These are phyloP conservation scores for Fusarium stilboides DNA, from an alignment of 2,329 filamentous ascomycete species.

Conservation along the genomic window DNA sequence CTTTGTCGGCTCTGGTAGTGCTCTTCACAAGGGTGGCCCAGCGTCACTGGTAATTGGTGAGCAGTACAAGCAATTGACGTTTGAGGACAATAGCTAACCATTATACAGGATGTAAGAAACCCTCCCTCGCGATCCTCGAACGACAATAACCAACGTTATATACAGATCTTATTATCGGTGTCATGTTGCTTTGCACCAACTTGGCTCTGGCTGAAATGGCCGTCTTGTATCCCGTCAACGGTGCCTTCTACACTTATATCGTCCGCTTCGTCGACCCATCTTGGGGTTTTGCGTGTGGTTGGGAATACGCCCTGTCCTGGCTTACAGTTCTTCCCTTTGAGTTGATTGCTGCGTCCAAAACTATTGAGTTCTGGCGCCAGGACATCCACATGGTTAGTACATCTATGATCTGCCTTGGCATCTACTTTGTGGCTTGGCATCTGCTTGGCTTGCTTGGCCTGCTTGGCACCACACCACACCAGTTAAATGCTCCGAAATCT, in stretches of 20 bases:
- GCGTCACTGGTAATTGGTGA: conserved; percentile 82
- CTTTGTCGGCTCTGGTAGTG: conserved; percentile 85
- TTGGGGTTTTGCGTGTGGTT: conserved; percentile 95
- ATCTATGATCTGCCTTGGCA: conserved; percentile 15
- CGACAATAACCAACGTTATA: background rate
- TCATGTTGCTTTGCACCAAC: conserved; percentile 69
- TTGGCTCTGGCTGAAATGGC: conserved; percentile 94
- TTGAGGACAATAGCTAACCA: conserved; percentile 1
- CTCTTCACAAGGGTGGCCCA: conserved; percentile 80
- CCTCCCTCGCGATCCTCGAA: background rate
- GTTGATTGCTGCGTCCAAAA: conserved; percentile 87
- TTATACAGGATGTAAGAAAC: conserved; percentile 21
- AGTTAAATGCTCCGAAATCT: background rate
- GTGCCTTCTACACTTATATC: conserved; percentile 92
- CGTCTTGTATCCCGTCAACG: conserved; percentile 90
- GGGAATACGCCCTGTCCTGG: conserved; percentile 95
- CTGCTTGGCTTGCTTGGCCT: conserved; percentile 14
- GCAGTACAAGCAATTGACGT: background rate
- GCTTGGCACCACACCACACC: background rate
- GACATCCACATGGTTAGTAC: conserved; percentile 65
- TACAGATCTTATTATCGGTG: conserved; percentile 55
- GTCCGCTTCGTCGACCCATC: conserved; percentile 93
- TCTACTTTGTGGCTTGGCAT: conserved; percentile 16
- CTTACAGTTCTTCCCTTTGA: conserved; percentile 86
- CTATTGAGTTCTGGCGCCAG: conserved; percentile 83